These are phyloP conservation scores for Skeletonema marinoi DNA, from an alignment of 108 stramenopile species.

Conservation along the genomic window DNA sequence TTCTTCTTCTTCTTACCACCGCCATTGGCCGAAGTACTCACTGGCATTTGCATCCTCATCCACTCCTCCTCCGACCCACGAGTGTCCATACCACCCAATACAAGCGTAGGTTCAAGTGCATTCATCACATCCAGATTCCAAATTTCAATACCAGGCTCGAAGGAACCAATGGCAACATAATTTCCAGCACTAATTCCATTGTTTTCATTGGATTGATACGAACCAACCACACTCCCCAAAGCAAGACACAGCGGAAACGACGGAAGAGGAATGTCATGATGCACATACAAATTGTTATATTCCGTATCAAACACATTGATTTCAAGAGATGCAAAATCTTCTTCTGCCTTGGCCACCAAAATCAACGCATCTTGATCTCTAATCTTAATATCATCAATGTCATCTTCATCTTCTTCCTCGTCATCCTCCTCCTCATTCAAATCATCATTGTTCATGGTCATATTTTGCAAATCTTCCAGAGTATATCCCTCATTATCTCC, in stretches of 20 bases:
- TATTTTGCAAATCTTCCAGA: conserved; percentile 48
- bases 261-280: conserved; percentile 98
- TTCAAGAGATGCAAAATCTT: conserved; percentile 91
- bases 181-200: conserved; percentile 65
- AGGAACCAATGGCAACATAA: conserved; percentile 96
- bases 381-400: conserved; percentile 76
- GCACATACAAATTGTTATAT: conserved; percentile 93
- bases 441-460: conserved; percentile 42
- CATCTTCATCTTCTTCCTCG: conserved; percentile 81
- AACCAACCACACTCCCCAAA: conserved; percentile 62
- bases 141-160: conserved; percentile 96
- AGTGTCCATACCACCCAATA: conserved; percentile 93
- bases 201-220: conserved; percentile 35
- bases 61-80: conserved; percentile 65
- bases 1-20: conserved; percentile 55
- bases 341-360: conserved; percentile 85
- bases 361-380: conserved; percentile 75
- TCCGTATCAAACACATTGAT: conserved; percentile 87
- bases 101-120: conserved; percentile 91
- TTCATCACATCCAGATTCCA: conserved; percentile 99
- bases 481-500: conserved; percentile 32
- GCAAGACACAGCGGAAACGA: conserved; percentile 95
- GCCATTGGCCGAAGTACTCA: conserved; percentile 19
- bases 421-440: conserved; percentile 55
- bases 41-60: conserved; percentile 60